Evolutionary conservation across 257 asterid species (phyloP).

Genomic region (Solanum habrochaites): DNA sequence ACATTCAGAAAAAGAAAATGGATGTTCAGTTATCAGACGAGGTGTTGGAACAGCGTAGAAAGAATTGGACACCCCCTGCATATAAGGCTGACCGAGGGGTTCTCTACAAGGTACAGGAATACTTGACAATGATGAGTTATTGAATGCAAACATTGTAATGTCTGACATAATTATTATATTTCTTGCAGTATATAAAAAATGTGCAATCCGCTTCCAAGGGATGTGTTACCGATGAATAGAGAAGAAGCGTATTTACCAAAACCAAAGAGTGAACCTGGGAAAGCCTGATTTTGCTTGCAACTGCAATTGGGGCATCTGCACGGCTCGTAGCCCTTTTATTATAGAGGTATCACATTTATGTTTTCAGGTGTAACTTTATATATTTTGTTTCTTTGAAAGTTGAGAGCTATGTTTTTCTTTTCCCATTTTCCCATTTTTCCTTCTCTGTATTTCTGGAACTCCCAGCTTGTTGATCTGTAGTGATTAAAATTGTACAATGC

Average conservation of each 20-base stretch:
- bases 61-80: slow-evolving; percentile 65
- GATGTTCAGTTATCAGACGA: slow-evolving; percentile 62
- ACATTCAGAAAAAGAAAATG: slow-evolving; percentile 51
- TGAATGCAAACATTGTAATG: neutral
- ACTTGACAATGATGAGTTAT: neutral
- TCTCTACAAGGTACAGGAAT: slow-evolving; percentile 60
- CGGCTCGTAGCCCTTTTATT: neutral
- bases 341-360: neutral
- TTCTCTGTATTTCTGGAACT: neutral
- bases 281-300: neutral
- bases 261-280: neutral
- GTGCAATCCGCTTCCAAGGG: slow-evolving; percentile 90
- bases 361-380: neutral
- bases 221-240: slow-evolving; percentile 87
- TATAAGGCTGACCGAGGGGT: slow-evolving; percentile 79
- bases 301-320: neutral
- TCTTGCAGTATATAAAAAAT: slow-evolving; percentile 60
- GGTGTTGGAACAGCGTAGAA: slow-evolving; percentile 61
- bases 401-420: neutral
- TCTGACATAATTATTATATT: neutral
- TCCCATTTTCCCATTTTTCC: neutral
- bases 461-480: neutral
- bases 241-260: neutral
- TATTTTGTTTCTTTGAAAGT: neutral
- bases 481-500: neutral